Conservation (phyloP, 2,329 filamentous ascomycete species). For the Aureobasidium pullulans region DNA sequence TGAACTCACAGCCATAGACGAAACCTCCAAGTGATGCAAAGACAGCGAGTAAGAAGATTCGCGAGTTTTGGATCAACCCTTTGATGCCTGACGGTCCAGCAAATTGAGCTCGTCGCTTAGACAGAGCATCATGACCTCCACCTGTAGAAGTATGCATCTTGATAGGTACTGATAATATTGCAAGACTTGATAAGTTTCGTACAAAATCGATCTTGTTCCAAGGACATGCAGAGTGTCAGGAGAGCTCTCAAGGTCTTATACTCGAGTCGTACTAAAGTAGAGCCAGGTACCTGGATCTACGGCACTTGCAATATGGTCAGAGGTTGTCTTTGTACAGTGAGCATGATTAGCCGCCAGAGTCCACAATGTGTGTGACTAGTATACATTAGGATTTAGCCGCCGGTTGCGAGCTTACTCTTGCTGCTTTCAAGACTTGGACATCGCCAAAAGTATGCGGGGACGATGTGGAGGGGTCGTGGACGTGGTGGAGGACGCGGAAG, state of each 20-base stretch:
- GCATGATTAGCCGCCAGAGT: slow-evolving; percentile 1
- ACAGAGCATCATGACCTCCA: slow-evolving; percentile 15
- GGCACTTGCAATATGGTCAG: slow-evolving; percentile 2
- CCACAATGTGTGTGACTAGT: not conserved
- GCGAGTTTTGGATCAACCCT: slow-evolving; percentile 20
- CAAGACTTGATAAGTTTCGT: not conserved
- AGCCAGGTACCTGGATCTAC: slow-evolving; percentile 7
- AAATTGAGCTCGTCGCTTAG: slow-evolving; percentile 19
- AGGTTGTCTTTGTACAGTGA: slow-evolving; percentile 3
- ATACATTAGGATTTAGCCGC: slow-evolving; percentile 11
- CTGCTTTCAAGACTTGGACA: not conserved
- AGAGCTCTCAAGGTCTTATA: slow-evolving; percentile 3
- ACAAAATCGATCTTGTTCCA: not conserved
- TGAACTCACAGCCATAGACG: slow-evolving; percentile 22
- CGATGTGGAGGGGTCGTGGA: slow-evolving; percentile 1
- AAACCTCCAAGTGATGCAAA: slow-evolving; percentile 24
- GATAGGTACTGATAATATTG: not conserved
- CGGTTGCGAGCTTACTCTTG: not conserved
- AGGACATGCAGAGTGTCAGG: not conserved
- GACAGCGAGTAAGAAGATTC: slow-evolving; percentile 20
- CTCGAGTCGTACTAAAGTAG: not conserved
- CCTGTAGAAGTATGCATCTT: slow-evolving; percentile 7
- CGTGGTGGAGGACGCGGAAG: not conserved
- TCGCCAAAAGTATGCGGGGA: not conserved
- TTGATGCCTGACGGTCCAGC: slow-evolving; percentile 21